Percentiles rank a stretch among this genome's conserved stretches.
Evolutionary conservation across 2,329 filamentous ascomycete species (phyloP).

Genomic region (Aspergillus fijiensis): DNA sequence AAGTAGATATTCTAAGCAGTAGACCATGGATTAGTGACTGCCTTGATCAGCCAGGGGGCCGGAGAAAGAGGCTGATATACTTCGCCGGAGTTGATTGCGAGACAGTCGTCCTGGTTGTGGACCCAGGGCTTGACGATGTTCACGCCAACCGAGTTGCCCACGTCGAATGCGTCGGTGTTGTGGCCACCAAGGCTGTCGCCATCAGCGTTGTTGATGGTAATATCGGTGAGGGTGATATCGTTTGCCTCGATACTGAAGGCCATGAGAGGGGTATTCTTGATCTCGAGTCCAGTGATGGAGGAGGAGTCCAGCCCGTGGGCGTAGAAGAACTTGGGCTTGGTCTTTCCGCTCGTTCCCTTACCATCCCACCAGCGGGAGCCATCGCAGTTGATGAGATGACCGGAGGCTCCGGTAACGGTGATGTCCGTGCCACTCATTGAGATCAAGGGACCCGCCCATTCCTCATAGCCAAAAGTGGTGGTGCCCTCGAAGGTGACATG

Average conservation of each 20-base stretch:
- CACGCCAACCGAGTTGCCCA: slow-evolving; percentile 49
- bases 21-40: background rate
- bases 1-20: slow-evolving; percentile 21
- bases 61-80: background rate
- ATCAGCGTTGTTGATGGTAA: slow-evolving; percentile 42
- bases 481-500: slow-evolving; percentile 44
- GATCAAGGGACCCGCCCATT: slow-evolving; percentile 38
- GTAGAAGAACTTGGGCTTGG: slow-evolving; percentile 36
- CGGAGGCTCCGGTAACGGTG: slow-evolving; percentile 39
- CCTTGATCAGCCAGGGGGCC: background rate
- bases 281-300: slow-evolving; percentile 39
- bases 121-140: slow-evolving; percentile 46
- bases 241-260: slow-evolving; percentile 38
- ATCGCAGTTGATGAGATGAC: slow-evolving; percentile 40
- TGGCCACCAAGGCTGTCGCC: slow-evolving; percentile 38
- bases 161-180: slow-evolving; percentile 54
- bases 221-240: slow-evolving; percentile 34
- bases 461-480: slow-evolving; percentile 39
- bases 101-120: slow-evolving; percentile 45
- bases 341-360: slow-evolving; percentile 46
- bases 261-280: slow-evolving; percentile 44
- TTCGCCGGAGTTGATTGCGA: slow-evolving; percentile 30
- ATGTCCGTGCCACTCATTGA: slow-evolving; percentile 41
- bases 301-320: slow-evolving; percentile 42
- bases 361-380: slow-evolving; percentile 47